phyloP scores from a whole-genome alignment of 2,329 filamentous ascomycete species.

The Pseudocercospora eumusae region DNA sequence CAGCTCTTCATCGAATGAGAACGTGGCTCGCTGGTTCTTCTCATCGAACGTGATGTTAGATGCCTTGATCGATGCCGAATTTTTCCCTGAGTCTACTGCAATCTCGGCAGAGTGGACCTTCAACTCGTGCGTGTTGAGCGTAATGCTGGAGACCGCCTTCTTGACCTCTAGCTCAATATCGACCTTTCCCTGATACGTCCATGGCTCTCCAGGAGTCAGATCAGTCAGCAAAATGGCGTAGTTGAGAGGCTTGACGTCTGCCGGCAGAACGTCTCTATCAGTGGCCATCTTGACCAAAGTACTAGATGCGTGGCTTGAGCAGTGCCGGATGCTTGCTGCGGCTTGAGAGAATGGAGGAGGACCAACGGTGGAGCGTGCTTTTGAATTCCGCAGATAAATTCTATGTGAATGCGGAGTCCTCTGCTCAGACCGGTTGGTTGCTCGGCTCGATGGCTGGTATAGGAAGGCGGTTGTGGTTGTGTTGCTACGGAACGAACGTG shows the following conservation, averaged over 20 bases:
- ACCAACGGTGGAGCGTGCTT: not conserved
- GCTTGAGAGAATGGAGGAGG: not conserved
- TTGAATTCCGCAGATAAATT: not conserved
- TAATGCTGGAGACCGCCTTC: conserved; percentile 71
- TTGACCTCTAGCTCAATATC: conserved; percentile 75
- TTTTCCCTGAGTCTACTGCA: conserved; percentile 59
- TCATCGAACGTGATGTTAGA: conserved; percentile 76
- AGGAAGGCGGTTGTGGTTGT: not conserved
- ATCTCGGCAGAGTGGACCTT: conserved; percentile 70
- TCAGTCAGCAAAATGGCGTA: conserved; percentile 82
- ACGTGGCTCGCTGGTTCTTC: conserved; percentile 77
- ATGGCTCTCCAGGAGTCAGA: conserved; percentile 69
- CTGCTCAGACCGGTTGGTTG: not conserved
- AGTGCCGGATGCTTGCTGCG: conserved; percentile 24
- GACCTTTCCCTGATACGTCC: conserved; percentile 84
- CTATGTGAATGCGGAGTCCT: not conserved
- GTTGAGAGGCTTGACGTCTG: conserved; percentile 74
- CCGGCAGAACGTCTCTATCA: conserved; percentile 50
- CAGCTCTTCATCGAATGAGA: conserved; percentile 74
- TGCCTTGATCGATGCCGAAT: conserved; percentile 59
- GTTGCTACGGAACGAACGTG: not conserved
- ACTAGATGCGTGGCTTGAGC: conserved; percentile 39
- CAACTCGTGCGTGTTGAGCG: conserved; percentile 83
- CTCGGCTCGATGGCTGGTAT: conserved; percentile 1
- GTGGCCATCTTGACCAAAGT: conserved; percentile 46